A percentile compares a stretch with the other conserved stretches of the same genome.
phyloP scores from a whole-genome alignment of 805 yeast species.

The Candida sanyiensis region DNA sequence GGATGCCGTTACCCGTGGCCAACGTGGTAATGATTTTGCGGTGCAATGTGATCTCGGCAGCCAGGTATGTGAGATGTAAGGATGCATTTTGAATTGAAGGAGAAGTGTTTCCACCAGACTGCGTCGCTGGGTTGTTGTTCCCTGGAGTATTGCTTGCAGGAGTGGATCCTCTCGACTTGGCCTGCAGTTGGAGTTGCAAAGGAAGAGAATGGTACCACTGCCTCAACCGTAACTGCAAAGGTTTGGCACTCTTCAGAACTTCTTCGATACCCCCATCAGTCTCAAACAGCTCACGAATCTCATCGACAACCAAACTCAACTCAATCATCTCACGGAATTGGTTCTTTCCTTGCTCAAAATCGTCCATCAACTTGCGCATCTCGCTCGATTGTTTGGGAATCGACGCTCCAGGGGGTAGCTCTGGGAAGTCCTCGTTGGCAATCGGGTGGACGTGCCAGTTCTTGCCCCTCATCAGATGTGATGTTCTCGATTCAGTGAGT shows the following conservation, averaged over 20 bases:
- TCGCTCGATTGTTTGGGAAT: constrained; percentile 16
- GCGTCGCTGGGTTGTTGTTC: background rate
- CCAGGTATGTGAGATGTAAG: constrained; percentile 79
- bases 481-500: constrained; percentile 74
- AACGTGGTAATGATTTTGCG: constrained; percentile 56
- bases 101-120: background rate
- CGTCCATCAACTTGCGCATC: constrained; percentile 32
- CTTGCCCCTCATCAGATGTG: constrained; percentile 63
- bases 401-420: constrained; percentile 38
- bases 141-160: background rate
- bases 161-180: background rate
- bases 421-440: constrained; percentile 72
- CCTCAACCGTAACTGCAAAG: constrained; percentile 63
- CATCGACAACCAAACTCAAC: constrained; percentile 61
- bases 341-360: constrained; percentile 63
- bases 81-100: constrained; percentile 71
- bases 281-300: constrained; percentile 65
- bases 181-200: constrained; percentile 43
- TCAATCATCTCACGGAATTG: constrained; percentile 65
- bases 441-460: constrained; percentile 79
- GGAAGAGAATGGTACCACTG: constrained; percentile 77
- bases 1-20: constrained; percentile 34
- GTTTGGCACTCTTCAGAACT: constrained; percentile 73
- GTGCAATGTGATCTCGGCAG: constrained; percentile 83
- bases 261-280: constrained; percentile 56